Percentiles rank a stretch among this genome's conserved stretches.
Conservation (phyloP, 768 basidiomycete species). For the Agrocybe pediades region DNA sequence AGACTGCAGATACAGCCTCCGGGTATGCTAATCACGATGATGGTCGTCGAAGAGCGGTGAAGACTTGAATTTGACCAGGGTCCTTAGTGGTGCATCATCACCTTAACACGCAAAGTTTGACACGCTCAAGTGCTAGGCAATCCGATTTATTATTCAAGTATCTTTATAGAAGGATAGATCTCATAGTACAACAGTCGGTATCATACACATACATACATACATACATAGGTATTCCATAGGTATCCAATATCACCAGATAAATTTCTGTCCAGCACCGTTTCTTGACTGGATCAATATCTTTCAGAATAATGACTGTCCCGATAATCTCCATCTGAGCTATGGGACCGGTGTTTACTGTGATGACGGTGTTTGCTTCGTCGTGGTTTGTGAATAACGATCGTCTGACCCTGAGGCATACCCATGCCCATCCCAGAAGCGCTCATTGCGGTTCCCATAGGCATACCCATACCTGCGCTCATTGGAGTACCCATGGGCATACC, state of each 20-base stretch:
- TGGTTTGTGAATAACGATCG: constrained; percentile 30
- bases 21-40: not conserved
- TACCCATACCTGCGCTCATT: constrained; percentile 6
- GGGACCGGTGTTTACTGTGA: constrained; percentile 19
- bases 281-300: not conserved
- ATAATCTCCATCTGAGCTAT: constrained; percentile 14
- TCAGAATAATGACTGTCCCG: constrained; percentile 4
- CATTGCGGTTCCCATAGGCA: constrained; percentile 23
- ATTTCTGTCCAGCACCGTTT: no score
- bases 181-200: not conserved
- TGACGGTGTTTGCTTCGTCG: constrained; percentile 32
- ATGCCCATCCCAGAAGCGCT: constrained; percentile 12
- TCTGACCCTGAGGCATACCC: constrained; percentile 21
- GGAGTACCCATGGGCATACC: constrained; percentile 21
- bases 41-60: no score
- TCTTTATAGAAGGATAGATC: not conserved
- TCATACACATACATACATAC: not conserved
- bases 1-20: constrained; percentile 12
- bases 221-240: no score
- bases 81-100: no score
- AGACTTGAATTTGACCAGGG: no score
- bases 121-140: no score
- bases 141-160: not conserved
- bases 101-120: no score
- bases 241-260: no score